phyloP scores from a whole-genome alignment of 2,329 filamentous ascomycete species.

The Aureobasidium sp. region DNA sequence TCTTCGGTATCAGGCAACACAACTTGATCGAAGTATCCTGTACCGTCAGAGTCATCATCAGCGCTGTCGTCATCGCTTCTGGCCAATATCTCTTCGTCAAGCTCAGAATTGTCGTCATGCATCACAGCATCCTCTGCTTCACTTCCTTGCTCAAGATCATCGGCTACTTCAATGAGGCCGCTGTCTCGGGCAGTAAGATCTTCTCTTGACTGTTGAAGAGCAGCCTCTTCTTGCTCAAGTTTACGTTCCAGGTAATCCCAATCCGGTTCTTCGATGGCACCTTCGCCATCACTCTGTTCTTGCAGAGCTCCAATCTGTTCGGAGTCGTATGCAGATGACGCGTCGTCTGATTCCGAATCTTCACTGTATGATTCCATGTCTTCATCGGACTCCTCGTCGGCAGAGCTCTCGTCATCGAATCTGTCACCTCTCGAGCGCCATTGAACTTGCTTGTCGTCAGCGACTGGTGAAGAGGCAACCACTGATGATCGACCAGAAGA shows the following conservation, averaged over 20 bases:
- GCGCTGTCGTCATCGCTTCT: slow-evolving; percentile 8
- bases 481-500: neutral
- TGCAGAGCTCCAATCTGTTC: slow-evolving; percentile 10
- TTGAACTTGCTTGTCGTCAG: neutral
- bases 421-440: neutral
- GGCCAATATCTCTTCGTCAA: neutral
- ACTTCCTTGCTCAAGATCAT: neutral
- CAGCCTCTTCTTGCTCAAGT: slow-evolving; percentile 2
- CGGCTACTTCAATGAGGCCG: neutral
- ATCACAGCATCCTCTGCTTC: neutral
- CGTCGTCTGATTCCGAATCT: neutral
- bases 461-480: neutral
- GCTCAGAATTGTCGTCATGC: neutral
- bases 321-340: slow-evolving; percentile 1
- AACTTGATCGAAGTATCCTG: neutral
- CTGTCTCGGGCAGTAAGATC: neutral
- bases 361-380: neutral
- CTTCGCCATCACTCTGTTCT: slow-evolving; percentile 15
- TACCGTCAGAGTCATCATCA: neutral
- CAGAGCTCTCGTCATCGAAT: slow-evolving; percentile 4
- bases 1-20: neutral
- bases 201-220: slow-evolving; percentile 4
- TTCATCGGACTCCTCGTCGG: neutral
- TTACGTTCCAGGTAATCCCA: neutral
- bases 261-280: slow-evolving; percentile 11